phyloP scores from a whole-genome alignment of 495 filamentous ascomycete genomes.

The Poronia punctata region DNA sequence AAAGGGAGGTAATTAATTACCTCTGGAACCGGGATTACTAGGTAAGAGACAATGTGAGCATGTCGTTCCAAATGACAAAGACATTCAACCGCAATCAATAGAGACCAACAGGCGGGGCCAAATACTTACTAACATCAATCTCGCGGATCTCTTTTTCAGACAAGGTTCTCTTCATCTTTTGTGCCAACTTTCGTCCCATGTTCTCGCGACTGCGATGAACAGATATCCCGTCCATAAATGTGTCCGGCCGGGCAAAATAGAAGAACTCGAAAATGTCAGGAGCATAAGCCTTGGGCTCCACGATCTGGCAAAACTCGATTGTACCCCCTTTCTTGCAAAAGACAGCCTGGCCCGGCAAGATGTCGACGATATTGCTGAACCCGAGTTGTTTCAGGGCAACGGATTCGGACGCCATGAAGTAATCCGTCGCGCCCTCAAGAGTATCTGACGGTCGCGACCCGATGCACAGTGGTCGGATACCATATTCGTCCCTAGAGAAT shows the following conservation, averaged over 20 bases:
- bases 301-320: conserved; percentile 73
- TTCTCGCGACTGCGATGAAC: conserved; percentile 83
- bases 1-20: no score
- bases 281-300: conserved; percentile 62
- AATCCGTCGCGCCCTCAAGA: conserved; percentile 67
- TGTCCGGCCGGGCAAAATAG: conserved; percentile 80
- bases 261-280: conserved; percentile 87
- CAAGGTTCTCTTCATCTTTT: conserved; percentile 66
- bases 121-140: conserved; percentile 87
- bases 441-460: conserved; percentile 62
- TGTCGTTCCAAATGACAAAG: no score
- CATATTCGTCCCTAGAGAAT: conserved; percentile 60
- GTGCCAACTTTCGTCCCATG: conserved; percentile 85
- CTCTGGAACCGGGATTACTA: no score
- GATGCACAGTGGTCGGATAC: conserved; percentile 83
- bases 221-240: conserved; percentile 63
- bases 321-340: conserved; percentile 80
- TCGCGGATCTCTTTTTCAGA: conserved; percentile 69
- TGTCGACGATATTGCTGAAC: conserved; percentile 74
- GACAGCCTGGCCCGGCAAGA: conserved; percentile 86
- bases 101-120: not conserved
- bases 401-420: conserved; percentile 97
- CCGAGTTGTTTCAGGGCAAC: conserved; percentile 85
- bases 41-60: no score
- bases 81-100: not conserved